Percentiles rank a stretch among this genome's conserved stretches.
Conservation (phyloP, 164 flowering plant genomes). For the Buxus sempervirens region DNA sequence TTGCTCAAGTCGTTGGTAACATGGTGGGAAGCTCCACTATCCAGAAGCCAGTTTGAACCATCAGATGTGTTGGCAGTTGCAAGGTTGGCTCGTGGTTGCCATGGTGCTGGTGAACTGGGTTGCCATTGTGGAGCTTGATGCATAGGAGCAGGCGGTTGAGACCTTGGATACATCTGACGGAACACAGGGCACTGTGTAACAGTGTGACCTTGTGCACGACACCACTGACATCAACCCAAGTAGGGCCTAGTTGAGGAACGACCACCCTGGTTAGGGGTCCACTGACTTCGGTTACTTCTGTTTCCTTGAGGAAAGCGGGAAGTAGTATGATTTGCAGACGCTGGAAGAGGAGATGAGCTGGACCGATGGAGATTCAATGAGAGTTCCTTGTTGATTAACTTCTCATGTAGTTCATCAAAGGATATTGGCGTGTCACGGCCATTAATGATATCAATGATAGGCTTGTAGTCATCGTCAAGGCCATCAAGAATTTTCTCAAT, state of each 20-base stretch:
- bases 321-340: not conserved
- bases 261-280: not conserved
- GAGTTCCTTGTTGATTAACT: conserved; percentile 12
- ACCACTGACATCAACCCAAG: conserved; percentile 1
- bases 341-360: too few relatives aligned
- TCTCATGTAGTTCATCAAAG: conserved; percentile 18
- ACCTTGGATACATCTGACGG: too few relatives aligned
- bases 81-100: not conserved
- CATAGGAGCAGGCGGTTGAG: too few relatives aligned
- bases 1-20: not conserved
- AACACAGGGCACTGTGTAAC: too few relatives aligned
- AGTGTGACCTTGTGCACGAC: not conserved
- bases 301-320: not conserved
- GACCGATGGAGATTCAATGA: not conserved
- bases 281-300: not conserved
- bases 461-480: too few relatives aligned
- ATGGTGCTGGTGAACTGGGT: too few relatives aligned
- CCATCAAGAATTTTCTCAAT: not conserved
- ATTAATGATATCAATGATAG: conserved; percentile 5
- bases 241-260: not conserved
- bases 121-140: too few relatives aligned
- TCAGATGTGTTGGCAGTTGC: not conserved
- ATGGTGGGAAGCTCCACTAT: conserved; percentile 2
- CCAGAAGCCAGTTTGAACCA: conserved; percentile 1
- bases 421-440: conserved; percentile 12